Conservation (phyloP, 495 filamentous ascomycete species). For the Tuber brumale region DNA sequence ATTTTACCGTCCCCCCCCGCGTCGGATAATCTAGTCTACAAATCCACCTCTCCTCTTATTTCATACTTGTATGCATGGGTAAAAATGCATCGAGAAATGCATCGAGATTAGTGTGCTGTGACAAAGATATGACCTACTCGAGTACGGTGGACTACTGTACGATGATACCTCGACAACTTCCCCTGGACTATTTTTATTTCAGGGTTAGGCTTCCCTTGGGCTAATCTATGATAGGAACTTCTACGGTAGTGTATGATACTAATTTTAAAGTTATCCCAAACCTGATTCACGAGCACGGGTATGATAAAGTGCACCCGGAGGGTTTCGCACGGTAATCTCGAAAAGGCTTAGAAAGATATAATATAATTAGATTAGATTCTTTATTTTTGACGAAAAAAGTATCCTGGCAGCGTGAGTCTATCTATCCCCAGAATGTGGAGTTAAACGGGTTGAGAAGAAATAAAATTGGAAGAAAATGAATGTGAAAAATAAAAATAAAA, state of each 20-base stretch:
- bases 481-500: background rate
- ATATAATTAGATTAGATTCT: background rate
- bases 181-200: background rate
- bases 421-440: background rate
- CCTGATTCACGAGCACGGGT: background rate
- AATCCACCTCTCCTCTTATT: too few relatives aligned
- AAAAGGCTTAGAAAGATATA: background rate
- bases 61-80: background rate
- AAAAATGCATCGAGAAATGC: too few relatives aligned
- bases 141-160: too few relatives aligned
- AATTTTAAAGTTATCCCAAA: background rate
- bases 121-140: background rate
- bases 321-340: background rate
- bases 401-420: background rate
- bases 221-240: background rate
- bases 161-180: background rate
- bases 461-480: background rate
- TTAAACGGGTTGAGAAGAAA: background rate
- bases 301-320: background rate
- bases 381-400: constrained; percentile 1
- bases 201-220: background rate
- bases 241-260: background rate
- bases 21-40: too few relatives aligned
- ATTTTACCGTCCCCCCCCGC: too few relatives aligned
- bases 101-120: background rate